Base-by-base conservation (phyloP, 805 yeast genomes). In the Wickerhamiella allomyrinae region DNA sequence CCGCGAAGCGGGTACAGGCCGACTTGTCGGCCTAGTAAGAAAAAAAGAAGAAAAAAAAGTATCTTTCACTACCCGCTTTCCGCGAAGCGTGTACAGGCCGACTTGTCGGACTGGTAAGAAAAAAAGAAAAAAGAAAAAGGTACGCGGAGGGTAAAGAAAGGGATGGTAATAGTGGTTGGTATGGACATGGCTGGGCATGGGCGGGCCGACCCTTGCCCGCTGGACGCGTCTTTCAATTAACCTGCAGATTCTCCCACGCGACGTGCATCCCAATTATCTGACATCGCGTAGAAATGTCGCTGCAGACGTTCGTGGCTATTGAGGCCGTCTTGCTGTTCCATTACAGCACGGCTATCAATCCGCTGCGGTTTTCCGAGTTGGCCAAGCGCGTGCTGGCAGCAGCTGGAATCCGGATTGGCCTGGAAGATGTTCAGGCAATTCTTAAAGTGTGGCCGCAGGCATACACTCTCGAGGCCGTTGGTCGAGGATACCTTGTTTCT, bases 301-400 rank as follows among this genome's bases (percentile, higher is more conserved):
- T 37, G 19, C 43, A 44, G 10, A 39, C 49, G 6, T 50, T 56
- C 23, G 36, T 37, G 10, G 53, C 57, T 15, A 45, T 56, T 11
- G 59, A 56, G 27, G 41, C 48, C 19, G 41, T 48, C 9, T 42
- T 50, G 23, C 45, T 45, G 25, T 48, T 49, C 41, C 53, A 49
- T 38, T 47, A 56, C 27, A 48, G 50, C 17, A 48, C 52, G 9
- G 24, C 49, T 20, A 42, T 47, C 5, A 45, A 43, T n/a, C 52
- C 53, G 1, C 42, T 58, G 34, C 38, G 45, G n/a, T 46, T 56
- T 8, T 41, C 37, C 3, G 42, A 40, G 17, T 48, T 58, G 25
- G 33, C 42, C 10, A 29, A 37, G 9, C 46, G 55, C 4, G 49
- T 55, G 5, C 46, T 43, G 11, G 45, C 42, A 9, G 27, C 36